Percentiles rank a stretch among this genome's conserved stretches.
Evolutionary conservation across 176 grass and related monocot genomes (phyloP).

Genomic region (Lolium multiflorum): DNA sequence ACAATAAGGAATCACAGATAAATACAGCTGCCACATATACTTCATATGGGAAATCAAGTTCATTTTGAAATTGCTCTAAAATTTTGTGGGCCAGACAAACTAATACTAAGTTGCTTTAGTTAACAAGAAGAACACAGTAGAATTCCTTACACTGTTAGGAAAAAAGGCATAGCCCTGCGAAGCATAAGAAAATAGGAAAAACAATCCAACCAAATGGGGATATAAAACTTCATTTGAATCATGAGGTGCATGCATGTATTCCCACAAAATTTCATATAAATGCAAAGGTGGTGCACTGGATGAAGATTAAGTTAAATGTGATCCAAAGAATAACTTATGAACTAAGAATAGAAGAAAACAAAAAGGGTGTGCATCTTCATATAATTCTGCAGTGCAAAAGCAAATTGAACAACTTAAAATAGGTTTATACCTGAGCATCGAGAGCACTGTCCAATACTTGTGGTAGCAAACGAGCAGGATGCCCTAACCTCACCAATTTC

Average conservation of each 20-base stretch:
- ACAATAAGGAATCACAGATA: conserved; percentile 7
- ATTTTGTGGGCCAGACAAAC: conserved; percentile 19
- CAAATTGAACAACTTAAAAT: conserved; percentile 31
- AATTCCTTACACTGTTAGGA: neutral
- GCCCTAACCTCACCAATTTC: conserved; percentile 93
- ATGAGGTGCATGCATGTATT: neutral
- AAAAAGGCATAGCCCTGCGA: neutral
- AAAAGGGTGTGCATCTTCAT: conserved; percentile 7
- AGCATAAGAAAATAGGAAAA: conserved; percentile 18
- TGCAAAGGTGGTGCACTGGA: conserved; percentile 5
- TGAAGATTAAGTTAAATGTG: conserved; percentile 1
- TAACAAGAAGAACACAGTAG: conserved; percentile 1
- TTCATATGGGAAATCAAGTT: neutral
- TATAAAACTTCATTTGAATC: neutral
- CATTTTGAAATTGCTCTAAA: conserved; percentile 20
- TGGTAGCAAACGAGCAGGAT: conserved; percentile 95
- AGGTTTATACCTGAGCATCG: conserved; percentile 76
- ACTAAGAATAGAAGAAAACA: neutral
- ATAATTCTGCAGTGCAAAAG: conserved; percentile 19
- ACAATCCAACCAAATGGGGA: conserved; percentile 24
- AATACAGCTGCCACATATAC: neutral
- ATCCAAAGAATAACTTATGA: conserved; percentile 8
- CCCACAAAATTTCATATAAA: conserved; percentile 3
- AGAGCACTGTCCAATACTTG: conserved; percentile 94
- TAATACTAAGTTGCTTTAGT: neutral